These are phyloP conservation scores for Pseudodiploospora longispora DNA, from an alignment of 2,329 filamentous ascomycete species.

Conservation along the genomic window DNA sequence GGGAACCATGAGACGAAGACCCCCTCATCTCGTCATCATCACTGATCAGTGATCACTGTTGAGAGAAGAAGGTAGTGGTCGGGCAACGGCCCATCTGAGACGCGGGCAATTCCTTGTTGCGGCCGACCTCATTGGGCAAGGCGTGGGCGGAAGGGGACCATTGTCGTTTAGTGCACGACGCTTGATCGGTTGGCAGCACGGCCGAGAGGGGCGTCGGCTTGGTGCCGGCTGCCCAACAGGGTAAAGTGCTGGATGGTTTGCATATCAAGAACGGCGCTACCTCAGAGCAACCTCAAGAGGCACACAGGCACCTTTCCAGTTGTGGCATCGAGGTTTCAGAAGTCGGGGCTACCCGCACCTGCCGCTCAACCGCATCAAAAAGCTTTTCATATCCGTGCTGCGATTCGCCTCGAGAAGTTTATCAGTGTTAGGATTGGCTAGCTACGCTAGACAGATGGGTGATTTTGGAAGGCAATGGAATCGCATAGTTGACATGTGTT, in stretches of 20 bases:
- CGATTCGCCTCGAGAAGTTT: no score
- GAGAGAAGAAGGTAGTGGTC: no score
- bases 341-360: slow-evolving; percentile 7
- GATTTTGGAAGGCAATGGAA: slow-evolving; percentile 1
- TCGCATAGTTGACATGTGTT: background rate
- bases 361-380: background rate
- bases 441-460: background rate
- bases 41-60: no score
- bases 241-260: slow-evolving; percentile 5
- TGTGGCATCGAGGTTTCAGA: slow-evolving; percentile 2
- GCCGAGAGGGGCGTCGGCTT: slow-evolving; percentile 3
- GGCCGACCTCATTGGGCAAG: no score
- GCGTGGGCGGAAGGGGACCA: no score
- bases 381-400: background rate
- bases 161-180: slow-evolving; percentile 3
- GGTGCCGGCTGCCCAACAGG: background rate
- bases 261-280: slow-evolving; percentile 3
- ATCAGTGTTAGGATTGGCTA: background rate
- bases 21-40: no score
- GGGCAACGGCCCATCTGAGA: no score
- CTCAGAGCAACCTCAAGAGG: background rate
- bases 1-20: no score
- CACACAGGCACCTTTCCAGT: slow-evolving; percentile 2
- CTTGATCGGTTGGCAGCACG: slow-evolving; percentile 6
- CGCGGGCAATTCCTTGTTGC: no score